phyloP scores from a whole-genome alignment of 495 filamentous ascomycete genomes.

The Xylaria cubensis region DNA sequence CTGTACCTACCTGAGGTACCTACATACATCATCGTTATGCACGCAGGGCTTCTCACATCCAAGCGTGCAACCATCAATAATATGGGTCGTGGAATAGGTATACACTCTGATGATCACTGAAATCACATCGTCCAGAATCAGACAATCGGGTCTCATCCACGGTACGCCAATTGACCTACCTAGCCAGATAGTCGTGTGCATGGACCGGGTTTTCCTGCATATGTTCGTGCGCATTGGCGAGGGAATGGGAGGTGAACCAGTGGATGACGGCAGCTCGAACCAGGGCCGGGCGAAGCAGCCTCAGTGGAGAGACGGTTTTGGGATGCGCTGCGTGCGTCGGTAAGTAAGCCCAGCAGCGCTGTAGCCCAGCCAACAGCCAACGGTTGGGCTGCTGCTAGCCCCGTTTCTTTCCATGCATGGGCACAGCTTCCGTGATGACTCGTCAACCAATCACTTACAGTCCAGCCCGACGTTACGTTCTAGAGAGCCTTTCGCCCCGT shows the following conservation, averaged over 20 bases:
- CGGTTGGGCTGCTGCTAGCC: constrained; percentile 30
- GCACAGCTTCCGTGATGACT: not conserved
- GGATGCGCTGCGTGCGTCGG: constrained; percentile 13
- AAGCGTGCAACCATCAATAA: constrained; percentile 20
- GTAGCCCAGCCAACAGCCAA: not conserved
- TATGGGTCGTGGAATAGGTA: constrained; percentile 2
- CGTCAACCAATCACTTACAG: constrained; percentile 17
- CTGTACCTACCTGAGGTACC: not conserved
- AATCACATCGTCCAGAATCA: not conserved
- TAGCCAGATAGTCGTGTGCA: constrained; percentile 15
- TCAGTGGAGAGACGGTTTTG: constrained; percentile 18
- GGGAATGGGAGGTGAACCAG: constrained; percentile 17
- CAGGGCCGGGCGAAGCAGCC: constrained; percentile 18
- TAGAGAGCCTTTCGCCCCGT: constrained; percentile 33
- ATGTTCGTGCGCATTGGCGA: constrained; percentile 23
- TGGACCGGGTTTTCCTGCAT: constrained; percentile 11
- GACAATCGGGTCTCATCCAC: constrained; percentile 6
- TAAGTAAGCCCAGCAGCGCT: constrained; percentile 24
- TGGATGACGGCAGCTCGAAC: constrained; percentile 26
- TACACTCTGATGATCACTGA: constrained; percentile 10
- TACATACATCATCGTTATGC: not conserved
- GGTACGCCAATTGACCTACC: constrained; percentile 19
- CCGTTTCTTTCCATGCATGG: constrained; percentile 31
- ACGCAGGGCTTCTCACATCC: constrained; percentile 16
- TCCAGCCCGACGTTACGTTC: constrained; percentile 9